These are phyloP conservation scores for Cladosporium velox DNA, from an alignment of 2,329 filamentous ascomycete species.

Conservation along the genomic window DNA sequence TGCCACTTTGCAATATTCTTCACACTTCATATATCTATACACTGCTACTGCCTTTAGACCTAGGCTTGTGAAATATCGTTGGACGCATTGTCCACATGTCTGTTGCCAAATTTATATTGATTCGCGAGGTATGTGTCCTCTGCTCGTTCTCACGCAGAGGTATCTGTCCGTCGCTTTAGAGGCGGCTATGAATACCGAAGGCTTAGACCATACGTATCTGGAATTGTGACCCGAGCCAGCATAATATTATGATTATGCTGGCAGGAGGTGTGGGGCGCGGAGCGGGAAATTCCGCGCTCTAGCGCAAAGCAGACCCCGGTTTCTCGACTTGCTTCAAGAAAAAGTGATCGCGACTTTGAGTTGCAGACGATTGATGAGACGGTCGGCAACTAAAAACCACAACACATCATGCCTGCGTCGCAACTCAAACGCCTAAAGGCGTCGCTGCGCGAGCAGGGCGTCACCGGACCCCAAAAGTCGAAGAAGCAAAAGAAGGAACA, in stretches of 20 bases:
- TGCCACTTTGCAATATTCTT: neutral
- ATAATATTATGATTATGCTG: no score
- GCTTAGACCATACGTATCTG: neutral
- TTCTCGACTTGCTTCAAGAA: slow-evolving; percentile 14
- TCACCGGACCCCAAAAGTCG: slow-evolving; percentile 87
- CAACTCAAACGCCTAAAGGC: slow-evolving; percentile 95
- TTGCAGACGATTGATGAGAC: neutral
- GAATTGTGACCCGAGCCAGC: neutral
- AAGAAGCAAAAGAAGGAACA: slow-evolving; percentile 85
- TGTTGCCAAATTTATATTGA: neutral
- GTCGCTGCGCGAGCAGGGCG: slow-evolving; percentile 83
- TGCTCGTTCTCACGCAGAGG: neutral
- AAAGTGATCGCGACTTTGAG: slow-evolving; percentile 16
- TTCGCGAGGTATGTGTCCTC: neutral
- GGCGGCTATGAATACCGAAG: neutral
- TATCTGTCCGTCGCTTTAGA: neutral
- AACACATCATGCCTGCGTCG: slow-evolving; percentile 76
- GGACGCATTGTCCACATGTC: neutral
- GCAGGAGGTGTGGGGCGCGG: neutral
- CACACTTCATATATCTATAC: neutral
- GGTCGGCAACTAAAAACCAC: neutral
- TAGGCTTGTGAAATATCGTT: neutral
- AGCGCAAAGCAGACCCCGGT: slow-evolving; percentile 16
- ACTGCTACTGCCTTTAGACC: no score
- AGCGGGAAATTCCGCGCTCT: neutral